Percentiles rank a stretch among this genome's conserved stretches.
These are phyloP conservation scores for Penicillium sp. DNA, from an alignment of 2,329 filamentous ascomycete species.

Conservation along the genomic window DNA sequence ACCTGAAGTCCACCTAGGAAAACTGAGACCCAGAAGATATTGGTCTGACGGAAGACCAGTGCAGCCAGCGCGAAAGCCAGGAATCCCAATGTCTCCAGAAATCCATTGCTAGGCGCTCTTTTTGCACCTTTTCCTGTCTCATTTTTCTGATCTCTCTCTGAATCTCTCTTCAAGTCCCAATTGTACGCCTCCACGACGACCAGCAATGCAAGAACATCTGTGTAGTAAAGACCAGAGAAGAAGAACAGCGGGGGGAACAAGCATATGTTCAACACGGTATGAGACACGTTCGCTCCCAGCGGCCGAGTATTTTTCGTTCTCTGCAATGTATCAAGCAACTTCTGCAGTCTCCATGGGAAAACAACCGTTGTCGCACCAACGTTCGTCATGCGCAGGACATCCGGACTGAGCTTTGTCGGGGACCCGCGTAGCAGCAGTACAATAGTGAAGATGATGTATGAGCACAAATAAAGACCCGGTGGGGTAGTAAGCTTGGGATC, in stretches of 20 bases:
- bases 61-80: constrained; percentile 62
- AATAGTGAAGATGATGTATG: constrained; percentile 47
- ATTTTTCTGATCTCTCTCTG: constrained; percentile 23
- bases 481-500: constrained; percentile 97
- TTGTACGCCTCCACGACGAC: constrained; percentile 70
- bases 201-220: constrained; percentile 79
- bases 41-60: constrained; percentile 84
- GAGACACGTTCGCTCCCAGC: constrained; percentile 35
- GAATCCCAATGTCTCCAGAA: constrained; percentile 36
- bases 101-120: constrained; percentile 11
- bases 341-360: constrained; percentile 54
- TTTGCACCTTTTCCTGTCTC: not conserved
- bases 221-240: constrained; percentile 94
- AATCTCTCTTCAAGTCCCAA: constrained; percentile 41
- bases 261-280: constrained; percentile 68
- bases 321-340: constrained; percentile 50
- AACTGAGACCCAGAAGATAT: constrained; percentile 84
- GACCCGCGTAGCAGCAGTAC: constrained; percentile 24
- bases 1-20: constrained; percentile 48
- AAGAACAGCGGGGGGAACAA: constrained; percentile 92
- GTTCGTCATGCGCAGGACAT: constrained; percentile 40
- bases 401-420: constrained; percentile 34
- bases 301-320: constrained; percentile 30
- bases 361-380: constrained; percentile 35
- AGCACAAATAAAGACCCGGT: constrained; percentile 68